Base-by-base conservation (phyloP, 2,329 filamentous ascomycete genomes). In the Aspergillus sojae region DNA sequence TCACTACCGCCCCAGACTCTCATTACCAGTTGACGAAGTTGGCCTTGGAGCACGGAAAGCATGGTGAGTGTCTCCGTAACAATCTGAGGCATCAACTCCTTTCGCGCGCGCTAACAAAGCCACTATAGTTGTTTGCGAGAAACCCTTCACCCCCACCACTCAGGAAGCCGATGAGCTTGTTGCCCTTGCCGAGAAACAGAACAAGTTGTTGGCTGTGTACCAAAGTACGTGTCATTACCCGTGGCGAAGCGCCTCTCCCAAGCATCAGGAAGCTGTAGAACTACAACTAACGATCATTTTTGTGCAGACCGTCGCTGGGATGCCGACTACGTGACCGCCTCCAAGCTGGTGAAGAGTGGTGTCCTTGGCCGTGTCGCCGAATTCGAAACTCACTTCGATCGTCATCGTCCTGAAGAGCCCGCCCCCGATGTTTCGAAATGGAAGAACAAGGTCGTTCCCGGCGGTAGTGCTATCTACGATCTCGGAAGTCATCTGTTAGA, bases 371-470 rank as follows among this genome's bases (percentile, higher is more conserved):
- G 91, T n/a, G 79, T 94, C 45, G 84, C 90, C 60, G 91, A 94
- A 78, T 92, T 91, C 72, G 87, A 93, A 77, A 90, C 89, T 26
- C 91, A 94, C 79, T 94, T 94, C 72, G 92, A 94, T 76, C 87
- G 91, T 21, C 89, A 91, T 79, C 86, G 88, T 21, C 82, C 89
- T 16, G 82, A 83, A 34, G 81, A 84, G 45, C 85, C 88, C 5
- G 68, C 77, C 0, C 64, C 74, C 23, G 66, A 72, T 36, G 71
- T 66, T 41, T 72, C 28, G 74, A 81, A 62, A 83, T 94, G 91
- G 91, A 93, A 93, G 82, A 85, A 83, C 45, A 81, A 90, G 60
- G 78, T 82, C 34, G 85, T 89, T 21, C 82, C 88, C 19, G 91
- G 88, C 12, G 88, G 89, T 45, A 89, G 90, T 41, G 88, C 83